Conservation (phyloP, 768 basidiomycete genomes). For the Suillus subaureus region DNA sequence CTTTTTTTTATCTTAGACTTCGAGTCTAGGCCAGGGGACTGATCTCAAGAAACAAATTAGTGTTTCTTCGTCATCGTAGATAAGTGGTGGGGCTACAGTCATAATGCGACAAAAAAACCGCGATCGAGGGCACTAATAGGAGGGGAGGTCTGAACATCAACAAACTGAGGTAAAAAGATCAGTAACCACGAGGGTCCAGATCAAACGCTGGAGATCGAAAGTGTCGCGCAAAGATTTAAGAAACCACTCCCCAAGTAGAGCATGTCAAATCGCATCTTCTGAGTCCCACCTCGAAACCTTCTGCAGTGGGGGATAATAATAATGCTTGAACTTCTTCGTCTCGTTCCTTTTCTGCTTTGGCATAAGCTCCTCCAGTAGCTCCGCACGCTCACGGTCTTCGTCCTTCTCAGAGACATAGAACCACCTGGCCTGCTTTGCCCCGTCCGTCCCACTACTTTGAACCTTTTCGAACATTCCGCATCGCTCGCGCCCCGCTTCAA, state of each 20-base stretch:
- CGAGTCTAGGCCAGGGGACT: not conserved
- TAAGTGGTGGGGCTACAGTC: not conserved
- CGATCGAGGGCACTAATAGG: not conserved
- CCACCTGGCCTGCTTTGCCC: conserved; percentile 64
- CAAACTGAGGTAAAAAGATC: not conserved
- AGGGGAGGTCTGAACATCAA: not conserved
- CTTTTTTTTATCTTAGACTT: not conserved
- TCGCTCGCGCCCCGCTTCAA: conserved; percentile 46
- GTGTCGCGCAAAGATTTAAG: not conserved
- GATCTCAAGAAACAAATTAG: not conserved
- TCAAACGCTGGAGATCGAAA: not conserved
- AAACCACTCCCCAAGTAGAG: not conserved
- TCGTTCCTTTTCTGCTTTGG: conserved; percentile 73
- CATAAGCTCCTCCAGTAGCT: conserved; percentile 70
- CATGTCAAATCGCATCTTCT: conserved; percentile 51
- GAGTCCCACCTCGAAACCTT: conserved; percentile 77
- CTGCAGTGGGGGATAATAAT: conserved; percentile 75
- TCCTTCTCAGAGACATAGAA: conserved; percentile 78
- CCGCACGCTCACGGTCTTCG: conserved; percentile 69
- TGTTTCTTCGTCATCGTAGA: not conserved
- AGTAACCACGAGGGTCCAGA: not conserved
- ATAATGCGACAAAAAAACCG: not conserved
- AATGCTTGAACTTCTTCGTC: conserved; percentile 85
- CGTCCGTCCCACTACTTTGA: conserved; percentile 56
- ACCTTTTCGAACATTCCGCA: conserved; percentile 75